Percentiles rank a stretch among this genome's conserved stretches.
phyloP scores from a whole-genome alignment of 805 yeast species.

The Zygotorulaspora chibaensis region DNA sequence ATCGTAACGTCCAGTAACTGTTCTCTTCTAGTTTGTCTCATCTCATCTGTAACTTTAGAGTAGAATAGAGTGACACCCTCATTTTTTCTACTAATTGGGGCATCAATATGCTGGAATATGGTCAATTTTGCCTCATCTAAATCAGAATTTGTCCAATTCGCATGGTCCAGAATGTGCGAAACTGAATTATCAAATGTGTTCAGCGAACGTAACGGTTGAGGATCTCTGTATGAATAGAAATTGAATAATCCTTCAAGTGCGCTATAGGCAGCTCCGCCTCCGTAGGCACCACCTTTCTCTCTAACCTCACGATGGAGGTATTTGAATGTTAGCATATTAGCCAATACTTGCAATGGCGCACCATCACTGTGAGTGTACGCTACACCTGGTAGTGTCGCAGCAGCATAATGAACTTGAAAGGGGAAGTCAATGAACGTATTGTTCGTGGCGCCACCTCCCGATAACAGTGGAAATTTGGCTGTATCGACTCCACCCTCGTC shows the following conservation, averaged over 20 bases:
- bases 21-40: conserved; percentile 78
- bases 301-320: conserved; percentile 84
- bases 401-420: conserved; percentile 82
- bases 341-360: conserved; percentile 76
- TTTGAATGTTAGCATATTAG: conserved; percentile 77
- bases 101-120: conserved; percentile 86
- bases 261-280: conserved; percentile 86
- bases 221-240: conserved; percentile 91
- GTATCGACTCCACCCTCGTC: conserved; percentile 6
- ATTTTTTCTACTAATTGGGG: conserved; percentile 75
- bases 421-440: conserved; percentile 65
- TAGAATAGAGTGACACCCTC: conserved; percentile 70
- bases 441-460: not conserved
- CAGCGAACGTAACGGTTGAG: conserved; percentile 71
- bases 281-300: conserved; percentile 97
- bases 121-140: conserved; percentile 87
- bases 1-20: conserved; percentile 61
- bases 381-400: conserved; percentile 63
- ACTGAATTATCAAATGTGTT: conserved; percentile 53
- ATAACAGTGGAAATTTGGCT: conserved; percentile 3
- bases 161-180: conserved; percentile 42
- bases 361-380: conserved; percentile 68
- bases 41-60: conserved; percentile 68
- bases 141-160: conserved; percentile 55
- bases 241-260: conserved; percentile 76